Conservation (phyloP, 31 red algal species). For the Odonthalia washingtoniensis region DNA sequence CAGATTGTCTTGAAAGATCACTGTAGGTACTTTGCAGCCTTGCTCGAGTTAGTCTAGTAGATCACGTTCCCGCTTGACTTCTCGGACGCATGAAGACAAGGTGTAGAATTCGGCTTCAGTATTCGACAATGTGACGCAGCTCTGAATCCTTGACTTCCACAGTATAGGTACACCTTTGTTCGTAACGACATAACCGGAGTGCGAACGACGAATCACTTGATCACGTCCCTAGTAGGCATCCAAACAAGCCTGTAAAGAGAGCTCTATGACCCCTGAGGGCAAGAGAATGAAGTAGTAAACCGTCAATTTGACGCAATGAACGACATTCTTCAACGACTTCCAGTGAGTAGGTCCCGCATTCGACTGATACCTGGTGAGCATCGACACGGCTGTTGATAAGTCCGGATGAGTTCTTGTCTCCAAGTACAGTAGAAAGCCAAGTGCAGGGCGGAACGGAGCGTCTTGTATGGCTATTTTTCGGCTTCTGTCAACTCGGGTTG, state of each 20-base stretch:
- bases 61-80: background rate
- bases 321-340: constrained; percentile 41
- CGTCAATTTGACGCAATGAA: constrained; percentile 25
- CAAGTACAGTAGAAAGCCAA: constrained; percentile 22
- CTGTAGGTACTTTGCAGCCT: background rate
- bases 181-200: background rate
- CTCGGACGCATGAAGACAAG: constrained; percentile 24
- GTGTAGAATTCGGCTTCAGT: constrained; percentile 43
- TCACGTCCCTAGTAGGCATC: constrained; percentile 43
- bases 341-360: background rate
- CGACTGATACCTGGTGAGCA: constrained; percentile 43
- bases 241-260: background rate
- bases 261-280: background rate
- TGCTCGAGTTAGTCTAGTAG: background rate
- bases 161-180: background rate
- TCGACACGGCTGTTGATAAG: constrained; percentile 38
- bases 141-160: constrained; percentile 29
- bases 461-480: background rate
- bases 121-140: constrained; percentile 4
- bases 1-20: constrained; percentile 29
- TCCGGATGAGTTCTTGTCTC: constrained; percentile 40
- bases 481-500: too few relatives aligned
- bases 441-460: background rate
- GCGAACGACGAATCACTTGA: background rate
- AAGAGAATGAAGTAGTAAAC: background rate